A percentile compares a stretch with the other conserved stretches of the same genome.
Evolutionary conservation across 2,329 filamentous ascomycete genomes (phyloP).

Genomic region (Epichloe baconii): DNA sequence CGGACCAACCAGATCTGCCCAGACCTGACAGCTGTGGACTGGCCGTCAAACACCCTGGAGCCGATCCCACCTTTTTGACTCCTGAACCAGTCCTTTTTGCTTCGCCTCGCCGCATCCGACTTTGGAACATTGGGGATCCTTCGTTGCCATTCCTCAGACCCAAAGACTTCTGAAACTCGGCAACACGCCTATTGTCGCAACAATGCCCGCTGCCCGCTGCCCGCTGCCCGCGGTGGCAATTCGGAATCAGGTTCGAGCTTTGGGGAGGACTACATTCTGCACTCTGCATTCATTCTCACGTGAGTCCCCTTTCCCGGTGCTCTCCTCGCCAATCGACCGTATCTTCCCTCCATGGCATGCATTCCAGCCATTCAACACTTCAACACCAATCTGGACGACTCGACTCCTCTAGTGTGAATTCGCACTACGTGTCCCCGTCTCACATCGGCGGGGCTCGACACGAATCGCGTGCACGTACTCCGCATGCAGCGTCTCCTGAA

Average conservation of each 20-base stretch:
- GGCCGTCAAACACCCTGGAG: not conserved
- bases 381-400: no score
- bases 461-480: no score
- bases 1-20: no score
- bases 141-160: not conserved
- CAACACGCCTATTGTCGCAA: slow-evolving; percentile 10
- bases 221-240: not conserved
- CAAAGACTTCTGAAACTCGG: slow-evolving; percentile 3
- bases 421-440: no score
- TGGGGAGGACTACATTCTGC: slow-evolving; percentile 5
- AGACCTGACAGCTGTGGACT: not conserved
- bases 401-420: no score
- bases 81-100: no score
- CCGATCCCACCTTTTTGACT: no score
- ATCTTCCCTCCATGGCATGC: no score
- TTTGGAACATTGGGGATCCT: not conserved
- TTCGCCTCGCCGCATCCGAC: no score
- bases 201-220: not conserved
- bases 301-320: not conserved
- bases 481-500: not conserved
- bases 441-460: no score
- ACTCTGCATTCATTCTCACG: not conserved
- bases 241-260: slow-evolving; percentile 4
- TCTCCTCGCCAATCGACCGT: no score
- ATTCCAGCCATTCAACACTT: no score